Percentiles rank a stretch among this genome's conserved stretches.
Conservation (phyloP, 331 rosid species). For the Rosa hybrid region DNA sequence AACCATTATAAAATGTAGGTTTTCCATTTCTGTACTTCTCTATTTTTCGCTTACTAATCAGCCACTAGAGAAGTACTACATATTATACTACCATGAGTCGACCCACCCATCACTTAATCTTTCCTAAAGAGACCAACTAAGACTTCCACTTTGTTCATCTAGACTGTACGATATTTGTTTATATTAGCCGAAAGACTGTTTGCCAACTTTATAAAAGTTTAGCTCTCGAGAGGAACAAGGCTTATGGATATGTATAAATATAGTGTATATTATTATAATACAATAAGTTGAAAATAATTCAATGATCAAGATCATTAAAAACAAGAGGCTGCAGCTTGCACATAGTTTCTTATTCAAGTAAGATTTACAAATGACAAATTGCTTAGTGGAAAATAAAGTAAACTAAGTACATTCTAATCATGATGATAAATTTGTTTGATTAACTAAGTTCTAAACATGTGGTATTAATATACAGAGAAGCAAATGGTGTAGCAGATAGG, state of each 20-base stretch:
- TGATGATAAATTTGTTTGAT: constrained; percentile 6
- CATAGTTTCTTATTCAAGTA: constrained; percentile 32
- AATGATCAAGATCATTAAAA: constrained; percentile 8
- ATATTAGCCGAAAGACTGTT: constrained; percentile 17
- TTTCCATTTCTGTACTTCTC: constrained; percentile 9
- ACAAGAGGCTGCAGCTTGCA: neutral
- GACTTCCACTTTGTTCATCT: constrained; percentile 49
- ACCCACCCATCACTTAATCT: constrained; percentile 29
- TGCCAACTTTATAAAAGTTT: constrained; percentile 30
- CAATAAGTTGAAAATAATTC: constrained; percentile 13
- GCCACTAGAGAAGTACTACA: constrained; percentile 17
- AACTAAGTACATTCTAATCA: constrained; percentile 24
- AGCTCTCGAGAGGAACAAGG: constrained; percentile 15
- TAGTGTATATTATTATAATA: neutral
- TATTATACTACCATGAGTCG: constrained; percentile 7
- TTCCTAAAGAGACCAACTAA: constrained; percentile 44
- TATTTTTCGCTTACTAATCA: constrained; percentile 21
- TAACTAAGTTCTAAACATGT: constrained; percentile 29
- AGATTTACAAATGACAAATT: constrained; percentile 23
- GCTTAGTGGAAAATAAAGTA: constrained; percentile 25
- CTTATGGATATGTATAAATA: constrained; percentile 24
- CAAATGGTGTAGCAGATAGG: too few relatives aligned
- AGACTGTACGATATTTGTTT: constrained; percentile 18
- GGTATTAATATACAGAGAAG: neutral
- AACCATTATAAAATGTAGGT: neutral